phyloP scores from a whole-genome alignment of 257 asterid genomes.

The Solanum bulbocastanum region DNA sequence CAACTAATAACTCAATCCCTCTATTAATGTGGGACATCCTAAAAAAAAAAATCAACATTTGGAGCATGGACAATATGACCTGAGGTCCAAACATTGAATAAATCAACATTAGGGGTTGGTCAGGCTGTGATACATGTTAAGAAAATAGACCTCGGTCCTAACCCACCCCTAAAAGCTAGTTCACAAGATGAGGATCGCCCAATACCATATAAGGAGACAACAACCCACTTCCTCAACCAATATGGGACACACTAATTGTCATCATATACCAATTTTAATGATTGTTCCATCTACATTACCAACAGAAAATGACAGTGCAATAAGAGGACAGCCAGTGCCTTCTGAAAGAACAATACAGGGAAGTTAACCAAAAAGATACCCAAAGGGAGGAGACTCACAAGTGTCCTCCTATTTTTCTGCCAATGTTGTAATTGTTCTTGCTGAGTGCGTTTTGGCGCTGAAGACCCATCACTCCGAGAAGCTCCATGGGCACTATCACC shows the following conservation, averaged over 20 bases:
- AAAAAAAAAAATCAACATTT: neutral
- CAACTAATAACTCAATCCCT: neutral
- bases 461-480: constrained; percentile 38
- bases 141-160: neutral
- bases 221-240: neutral
- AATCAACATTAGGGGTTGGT: neutral
- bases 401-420: constrained; percentile 96
- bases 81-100: neutral
- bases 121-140: neutral
- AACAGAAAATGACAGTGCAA: neutral
- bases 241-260: neutral
- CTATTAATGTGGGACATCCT: neutral
- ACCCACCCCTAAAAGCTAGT: neutral
- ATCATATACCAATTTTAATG: neutral
- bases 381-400: constrained; percentile 42
- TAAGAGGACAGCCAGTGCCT: neutral
- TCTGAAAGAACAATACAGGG: neutral
- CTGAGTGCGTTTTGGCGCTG: constrained; percentile 80
- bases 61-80: neutral
- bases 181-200: neutral
- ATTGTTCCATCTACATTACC: neutral
- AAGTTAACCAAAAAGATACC: neutral
- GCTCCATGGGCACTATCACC: constrained; percentile 39
- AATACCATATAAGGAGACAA: neutral
- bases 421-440: constrained; percentile 96